phyloP scores from a whole-genome alignment of 2,329 filamentous ascomycete genomes.

The Eutypa lata region DNA sequence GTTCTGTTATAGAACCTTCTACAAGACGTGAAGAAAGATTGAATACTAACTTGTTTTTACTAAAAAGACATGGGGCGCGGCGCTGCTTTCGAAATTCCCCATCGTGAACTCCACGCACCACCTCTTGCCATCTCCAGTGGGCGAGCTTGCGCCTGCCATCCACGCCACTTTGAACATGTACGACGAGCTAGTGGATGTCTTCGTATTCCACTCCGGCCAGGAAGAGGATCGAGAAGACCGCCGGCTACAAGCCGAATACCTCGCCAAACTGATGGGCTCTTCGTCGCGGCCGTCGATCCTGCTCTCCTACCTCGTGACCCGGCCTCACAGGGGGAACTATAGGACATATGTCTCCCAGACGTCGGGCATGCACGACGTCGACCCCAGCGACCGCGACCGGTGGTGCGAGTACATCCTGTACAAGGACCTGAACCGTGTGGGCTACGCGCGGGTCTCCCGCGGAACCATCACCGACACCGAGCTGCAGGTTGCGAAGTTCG shows the following conservation, averaged over 20 bases:
- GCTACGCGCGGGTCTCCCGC: constrained; percentile 85
- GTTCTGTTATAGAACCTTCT: too few relatives aligned
- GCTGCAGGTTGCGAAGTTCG: constrained; percentile 93
- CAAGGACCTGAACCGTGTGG: constrained; percentile 80
- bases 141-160: constrained; percentile 92
- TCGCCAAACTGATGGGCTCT: constrained; percentile 83
- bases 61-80: constrained; percentile 96
- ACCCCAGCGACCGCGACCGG: constrained; percentile 87
- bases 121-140: constrained; percentile 86
- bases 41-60: too few relatives aligned
- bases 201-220: constrained; percentile 98
- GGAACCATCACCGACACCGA: constrained; percentile 96
- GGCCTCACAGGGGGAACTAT: constrained; percentile 89
- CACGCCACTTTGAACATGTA: constrained; percentile 95
- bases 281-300: constrained; percentile 78
- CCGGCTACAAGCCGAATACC: constrained; percentile 79
- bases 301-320: constrained; percentile 88
- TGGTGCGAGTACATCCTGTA: constrained; percentile 99
- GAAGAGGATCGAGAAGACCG: constrained; percentile 95
- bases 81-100: constrained; percentile 92
- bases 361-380: constrained; percentile 94
- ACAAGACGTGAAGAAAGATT: too few relatives aligned
- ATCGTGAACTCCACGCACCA: constrained; percentile 97
- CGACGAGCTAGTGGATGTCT: constrained; percentile 84
- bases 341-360: constrained; percentile 85